Conservation (phyloP, 305 asterid genomes). For the Rubia balearica region DNA sequence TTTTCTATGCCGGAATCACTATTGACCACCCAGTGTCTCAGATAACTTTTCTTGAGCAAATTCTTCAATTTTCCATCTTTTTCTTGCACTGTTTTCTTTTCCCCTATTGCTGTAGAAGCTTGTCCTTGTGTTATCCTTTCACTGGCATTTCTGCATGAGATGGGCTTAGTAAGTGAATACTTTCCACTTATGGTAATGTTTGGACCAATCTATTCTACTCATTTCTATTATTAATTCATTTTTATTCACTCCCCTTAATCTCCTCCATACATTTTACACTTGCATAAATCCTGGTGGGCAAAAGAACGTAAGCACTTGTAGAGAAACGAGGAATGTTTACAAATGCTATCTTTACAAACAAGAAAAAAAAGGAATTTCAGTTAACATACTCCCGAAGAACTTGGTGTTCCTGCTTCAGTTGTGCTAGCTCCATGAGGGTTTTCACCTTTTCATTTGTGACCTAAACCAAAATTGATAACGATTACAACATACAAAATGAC, state of each 20-base stretch:
- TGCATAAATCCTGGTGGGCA: neutral
- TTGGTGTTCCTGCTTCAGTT: conserved; percentile 63
- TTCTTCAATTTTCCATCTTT: conserved; percentile 62
- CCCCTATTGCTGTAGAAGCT: conserved; percentile 29
- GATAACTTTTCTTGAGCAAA: conserved; percentile 54
- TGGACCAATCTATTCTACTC: too few species aligned
- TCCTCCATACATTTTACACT: neutral
- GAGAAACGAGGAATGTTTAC: neutral
- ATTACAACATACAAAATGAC: neutral
- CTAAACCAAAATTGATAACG: conserved; percentile 34
- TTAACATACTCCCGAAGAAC: conserved; percentile 58
- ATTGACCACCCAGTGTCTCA: conserved; percentile 60
- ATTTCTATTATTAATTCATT: too few species aligned
- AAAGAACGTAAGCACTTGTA: too few species aligned
- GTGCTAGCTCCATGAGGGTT: conserved; percentile 92
- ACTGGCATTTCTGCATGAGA: conserved; percentile 36
- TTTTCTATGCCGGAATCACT: conserved; percentile 41
- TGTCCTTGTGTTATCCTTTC: conserved; percentile 36
- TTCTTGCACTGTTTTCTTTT: conserved; percentile 36
- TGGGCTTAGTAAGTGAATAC: neutral
- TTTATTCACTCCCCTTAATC: neutral
- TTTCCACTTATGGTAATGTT: too few species aligned
- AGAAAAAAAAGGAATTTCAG: neutral
- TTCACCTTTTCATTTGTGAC: conserved; percentile 94
- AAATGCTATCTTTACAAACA: neutral